A percentile compares a stretch with the other conserved stretches of the same genome.
phyloP scores from a whole-genome alignment of 2,329 filamentous ascomycete genomes.

The Aspergillus sclerotialis region DNA sequence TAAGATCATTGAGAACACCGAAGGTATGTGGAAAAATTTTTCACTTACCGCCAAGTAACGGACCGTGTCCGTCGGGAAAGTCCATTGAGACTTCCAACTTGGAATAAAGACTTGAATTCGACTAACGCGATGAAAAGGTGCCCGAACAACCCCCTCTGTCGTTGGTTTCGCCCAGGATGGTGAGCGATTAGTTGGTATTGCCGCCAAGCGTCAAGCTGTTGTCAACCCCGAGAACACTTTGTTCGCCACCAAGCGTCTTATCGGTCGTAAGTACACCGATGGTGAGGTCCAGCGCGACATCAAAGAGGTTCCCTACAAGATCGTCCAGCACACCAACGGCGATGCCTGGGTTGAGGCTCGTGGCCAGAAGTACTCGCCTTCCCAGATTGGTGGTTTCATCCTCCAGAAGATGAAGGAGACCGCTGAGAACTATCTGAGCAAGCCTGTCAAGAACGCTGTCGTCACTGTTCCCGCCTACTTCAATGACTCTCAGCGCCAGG shows the following conservation, averaged over 20 bases:
- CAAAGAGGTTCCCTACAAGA: constrained; percentile 98
- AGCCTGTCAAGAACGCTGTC: constrained; percentile 88
- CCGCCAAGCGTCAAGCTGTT: constrained; percentile 95
- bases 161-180: constrained; percentile 94
- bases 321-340: constrained; percentile 91
- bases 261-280: constrained; percentile 94
- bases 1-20: constrained; percentile 95
- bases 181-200: constrained; percentile 92
- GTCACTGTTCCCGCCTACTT: constrained; percentile 98
- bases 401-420: constrained; percentile 99
- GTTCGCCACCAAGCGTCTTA: constrained; percentile 97
- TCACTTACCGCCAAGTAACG: constrained; percentile 2
- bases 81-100: background rate
- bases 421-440: constrained; percentile 85
- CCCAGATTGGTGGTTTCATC: constrained; percentile 95
- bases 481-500: constrained; percentile 96
- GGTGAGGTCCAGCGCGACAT: constrained; percentile 91
- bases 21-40: constrained; percentile 55
- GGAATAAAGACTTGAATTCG: too few relatives aligned
- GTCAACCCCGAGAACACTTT: constrained; percentile 98
- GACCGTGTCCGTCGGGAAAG: constrained; percentile 5
- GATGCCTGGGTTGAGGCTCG: constrained; percentile 94
- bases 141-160: constrained; percentile 85
- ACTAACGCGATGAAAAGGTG: constrained; percentile 49
- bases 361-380: constrained; percentile 92